phyloP scores from a whole-genome alignment of 2,329 filamentous ascomycete species.

The Penicillium sp. region DNA sequence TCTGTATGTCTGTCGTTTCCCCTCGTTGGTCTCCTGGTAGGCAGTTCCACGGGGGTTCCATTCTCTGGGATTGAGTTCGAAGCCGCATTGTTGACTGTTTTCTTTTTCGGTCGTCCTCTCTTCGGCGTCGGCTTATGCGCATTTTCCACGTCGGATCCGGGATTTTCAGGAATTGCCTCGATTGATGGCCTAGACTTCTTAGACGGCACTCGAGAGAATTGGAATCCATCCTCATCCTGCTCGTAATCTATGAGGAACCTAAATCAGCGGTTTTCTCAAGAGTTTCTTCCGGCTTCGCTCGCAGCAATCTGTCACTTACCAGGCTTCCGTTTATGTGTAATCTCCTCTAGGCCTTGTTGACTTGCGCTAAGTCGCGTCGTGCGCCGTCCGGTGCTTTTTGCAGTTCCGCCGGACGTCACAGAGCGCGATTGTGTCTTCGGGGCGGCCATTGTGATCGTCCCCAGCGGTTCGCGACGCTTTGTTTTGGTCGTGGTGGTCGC shows the following conservation, averaged over 20 bases:
- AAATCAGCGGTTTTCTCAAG: conserved; percentile 1
- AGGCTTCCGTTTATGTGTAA: conserved; percentile 44
- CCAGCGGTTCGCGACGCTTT: conserved; percentile 40
- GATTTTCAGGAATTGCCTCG: conserved; percentile 26
- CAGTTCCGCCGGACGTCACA: conserved; percentile 26
- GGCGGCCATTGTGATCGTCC: conserved; percentile 40
- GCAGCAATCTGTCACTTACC: conserved; percentile 36
- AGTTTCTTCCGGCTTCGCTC: conserved; percentile 4
- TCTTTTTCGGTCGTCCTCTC: conserved; percentile 47
- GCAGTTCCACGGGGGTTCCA: conserved; percentile 22
- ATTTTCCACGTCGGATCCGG: conserved; percentile 45
- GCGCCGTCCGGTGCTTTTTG: conserved; percentile 25
- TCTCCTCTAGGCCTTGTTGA: conserved; percentile 27
- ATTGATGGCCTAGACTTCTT: conserved; percentile 59
- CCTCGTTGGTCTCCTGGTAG: conserved; percentile 28
- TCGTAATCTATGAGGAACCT: conserved; percentile 54
- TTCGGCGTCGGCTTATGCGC: conserved; percentile 33
- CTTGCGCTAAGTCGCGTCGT: conserved; percentile 42
- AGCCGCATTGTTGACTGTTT: conserved; percentile 26
- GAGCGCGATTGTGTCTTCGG: conserved; percentile 40
- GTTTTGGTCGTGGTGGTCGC: conserved; percentile 35
- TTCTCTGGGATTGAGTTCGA: conserved; percentile 15
- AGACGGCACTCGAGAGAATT: conserved; percentile 69
- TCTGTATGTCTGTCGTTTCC: conserved; percentile 25
- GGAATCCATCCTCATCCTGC: conserved; percentile 76